Percentiles rank a stretch among this genome's conserved stretches.
phyloP scores from a whole-genome alignment of 2,329 filamentous ascomycete species.

The Orbilia brochopaga region DNA sequence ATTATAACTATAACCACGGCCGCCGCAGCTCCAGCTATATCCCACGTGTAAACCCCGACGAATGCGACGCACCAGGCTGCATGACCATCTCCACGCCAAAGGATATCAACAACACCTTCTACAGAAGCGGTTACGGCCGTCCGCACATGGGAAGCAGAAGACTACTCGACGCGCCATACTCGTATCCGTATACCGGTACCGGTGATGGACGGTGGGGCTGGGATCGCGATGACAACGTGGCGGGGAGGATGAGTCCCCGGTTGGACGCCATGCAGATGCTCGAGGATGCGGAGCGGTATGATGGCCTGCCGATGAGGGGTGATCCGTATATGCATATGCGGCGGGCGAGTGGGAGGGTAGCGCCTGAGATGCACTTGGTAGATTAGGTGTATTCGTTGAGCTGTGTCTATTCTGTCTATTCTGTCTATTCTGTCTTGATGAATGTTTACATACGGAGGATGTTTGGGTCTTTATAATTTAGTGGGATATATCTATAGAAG shows the following conservation, averaged over 20 bases:
- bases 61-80: conserved; percentile 24
- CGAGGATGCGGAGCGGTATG: conserved; percentile 20
- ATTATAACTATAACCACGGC: background rate
- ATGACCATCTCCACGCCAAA: conserved; percentile 32
- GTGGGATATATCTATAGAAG: too few species aligned
- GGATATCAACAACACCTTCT: conserved; percentile 6
- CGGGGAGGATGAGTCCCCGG: background rate
- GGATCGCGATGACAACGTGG: background rate
- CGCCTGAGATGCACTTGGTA: conserved; percentile 9
- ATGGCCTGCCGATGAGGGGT: conserved; percentile 10
- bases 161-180: background rate
- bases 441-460: too few species aligned
- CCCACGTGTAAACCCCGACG: conserved; percentile 18
- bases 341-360: conserved; percentile 2
- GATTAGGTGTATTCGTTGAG: background rate
- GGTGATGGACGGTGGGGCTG: background rate
- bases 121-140: conserved; percentile 10
- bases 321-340: conserved; percentile 10
- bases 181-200: background rate
- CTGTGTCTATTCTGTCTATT: background rate
- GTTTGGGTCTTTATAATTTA: too few species aligned
- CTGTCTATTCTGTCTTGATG: too few species aligned
- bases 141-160: conserved; percentile 6
- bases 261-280: conserved; percentile 6
- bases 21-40: background rate